phyloP scores from a whole-genome alignment of 2,329 filamentous ascomycete genomes.

The Hypoxylon rubiginosum region DNA sequence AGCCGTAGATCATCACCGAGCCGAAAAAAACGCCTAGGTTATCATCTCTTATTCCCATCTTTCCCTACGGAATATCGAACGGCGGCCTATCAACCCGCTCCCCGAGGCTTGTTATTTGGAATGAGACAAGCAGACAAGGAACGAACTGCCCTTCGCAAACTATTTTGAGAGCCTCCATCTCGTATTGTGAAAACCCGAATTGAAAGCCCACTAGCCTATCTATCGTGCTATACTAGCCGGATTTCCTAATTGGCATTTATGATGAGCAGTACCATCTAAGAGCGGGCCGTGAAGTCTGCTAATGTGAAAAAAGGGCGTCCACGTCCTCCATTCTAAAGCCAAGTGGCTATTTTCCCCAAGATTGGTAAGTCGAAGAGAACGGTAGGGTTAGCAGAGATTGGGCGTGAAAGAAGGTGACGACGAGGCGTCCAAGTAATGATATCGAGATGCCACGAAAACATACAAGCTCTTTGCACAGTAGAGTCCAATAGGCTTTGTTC shows the following conservation, averaged over 20 bases:
- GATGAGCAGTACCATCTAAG: background rate
- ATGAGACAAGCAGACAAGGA: conserved; percentile 8
- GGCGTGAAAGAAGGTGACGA: conserved; percentile 25
- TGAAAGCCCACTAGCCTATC: background rate
- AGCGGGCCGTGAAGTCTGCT: background rate
- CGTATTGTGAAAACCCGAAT: background rate
- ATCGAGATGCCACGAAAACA: conserved; percentile 40
- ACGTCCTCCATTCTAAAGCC: conserved; percentile 13
- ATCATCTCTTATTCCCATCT: conserved; percentile 21
- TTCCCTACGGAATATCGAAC: conserved; percentile 12
- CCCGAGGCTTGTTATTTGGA: background rate
- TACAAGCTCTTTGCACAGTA: conserved; percentile 37
- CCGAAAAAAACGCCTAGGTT: conserved; percentile 25
- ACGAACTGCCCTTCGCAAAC: conserved; percentile 5
- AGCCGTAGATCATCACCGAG: conserved; percentile 36
- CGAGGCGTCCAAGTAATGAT: conserved; percentile 39
- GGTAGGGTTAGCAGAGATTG: conserved; percentile 25
- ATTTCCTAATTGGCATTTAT: conserved; percentile 6
- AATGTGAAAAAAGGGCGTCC: background rate
- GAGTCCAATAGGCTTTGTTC: conserved; percentile 27
- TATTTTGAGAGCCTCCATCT: conserved; percentile 1
- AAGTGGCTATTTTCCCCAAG: conserved; percentile 26
- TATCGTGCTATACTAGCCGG: conserved; percentile 2
- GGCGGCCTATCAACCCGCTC: conserved; percentile 7
- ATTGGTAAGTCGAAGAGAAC: conserved; percentile 40